Evolutionary conservation across 352 stramenopile species (phyloP), one percentile per base, ranked within the genome.

Genomic region (Phytophthora pini): DNA sequence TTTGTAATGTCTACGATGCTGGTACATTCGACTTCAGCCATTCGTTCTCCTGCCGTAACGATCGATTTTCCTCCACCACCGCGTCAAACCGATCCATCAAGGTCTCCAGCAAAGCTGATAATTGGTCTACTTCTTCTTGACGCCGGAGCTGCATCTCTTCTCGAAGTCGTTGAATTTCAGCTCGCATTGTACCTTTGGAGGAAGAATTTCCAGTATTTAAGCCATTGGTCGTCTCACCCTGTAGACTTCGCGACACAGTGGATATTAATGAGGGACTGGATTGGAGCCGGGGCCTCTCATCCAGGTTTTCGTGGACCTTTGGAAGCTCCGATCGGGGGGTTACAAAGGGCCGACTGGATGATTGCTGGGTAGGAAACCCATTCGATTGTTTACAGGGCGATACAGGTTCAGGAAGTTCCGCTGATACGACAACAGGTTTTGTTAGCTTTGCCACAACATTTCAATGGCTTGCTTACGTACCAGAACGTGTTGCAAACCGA

Each of bases 41-140:
- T 46, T 85, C 76, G 41, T 82, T 85, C 32, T 82, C 76, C 12
- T 64, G 38, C 0, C 74, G 71, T 17, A 85, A 51, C 12, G 58
- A 61, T 9, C 26, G 36, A 56, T 85, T 85, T 41, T 85, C 76
- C 29, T 75, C 60, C 29, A 79, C 41, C 7, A 85, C 34, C 13
- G 68, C 62, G 26, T 82, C 71, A 47, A 76, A 85, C 17, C 65
- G 70, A 43, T 68, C 56, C 61, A 82, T 62, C 17, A 85, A 36
- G 4, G 64, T 72, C 10, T 79, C 68, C 5, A 85, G 44, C 31
- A 81, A 56, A 22, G 29, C 58, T 15, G 68, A 72, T 10, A 85
- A 48, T n/a, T 80, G 71, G 11, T 82, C 76, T 10, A 77, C 41
- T 39, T 77, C 68, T 38, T 75, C 54, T 61, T 65, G 67, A 43